phyloP scores from a whole-genome alignment of 495 filamentous ascomycete genomes.

The Poronia punctata region DNA sequence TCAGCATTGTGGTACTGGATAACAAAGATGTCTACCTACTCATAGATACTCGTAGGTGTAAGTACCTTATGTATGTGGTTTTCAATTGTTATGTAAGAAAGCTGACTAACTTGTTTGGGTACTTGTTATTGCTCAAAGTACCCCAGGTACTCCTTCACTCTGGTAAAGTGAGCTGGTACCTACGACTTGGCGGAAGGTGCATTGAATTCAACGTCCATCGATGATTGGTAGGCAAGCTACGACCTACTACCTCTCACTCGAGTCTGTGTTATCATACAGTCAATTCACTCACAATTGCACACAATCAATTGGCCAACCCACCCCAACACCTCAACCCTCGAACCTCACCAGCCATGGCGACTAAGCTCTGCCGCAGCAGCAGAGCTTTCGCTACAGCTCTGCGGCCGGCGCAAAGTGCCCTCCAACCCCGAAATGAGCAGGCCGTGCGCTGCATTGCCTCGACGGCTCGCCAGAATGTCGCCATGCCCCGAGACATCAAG shows the following conservation, averaged over 20 bases:
- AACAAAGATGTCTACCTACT: too few relatives aligned
- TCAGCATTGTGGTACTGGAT: too few relatives aligned
- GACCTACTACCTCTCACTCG: too few relatives aligned
- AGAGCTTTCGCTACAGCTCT: conserved; percentile 55
- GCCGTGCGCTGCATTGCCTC: conserved; percentile 49
- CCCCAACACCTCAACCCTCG: too few relatives aligned
- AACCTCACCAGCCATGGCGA: conserved; percentile 58
- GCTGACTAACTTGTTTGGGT: too few relatives aligned
- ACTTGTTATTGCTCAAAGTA: too few relatives aligned
- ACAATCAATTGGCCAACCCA: conserved; percentile 36
- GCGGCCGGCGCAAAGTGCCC: conserved; percentile 38
- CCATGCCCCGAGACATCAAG: conserved; percentile 49
- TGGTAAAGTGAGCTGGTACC: too few relatives aligned
- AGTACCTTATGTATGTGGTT: too few relatives aligned
- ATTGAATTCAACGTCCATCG: conserved; percentile 8
- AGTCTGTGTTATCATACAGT: conserved; percentile 21
- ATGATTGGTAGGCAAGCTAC: conserved; percentile 6
- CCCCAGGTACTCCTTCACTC: too few relatives aligned
- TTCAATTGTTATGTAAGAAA: too few relatives aligned
- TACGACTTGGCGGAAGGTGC: too few relatives aligned
- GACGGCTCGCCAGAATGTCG: conserved; percentile 46
- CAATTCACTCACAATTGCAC: conserved; percentile 17
- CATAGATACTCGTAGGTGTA: too few relatives aligned
- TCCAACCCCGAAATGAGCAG: conserved; percentile 17
- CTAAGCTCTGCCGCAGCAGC: conserved; percentile 56